Percentiles rank a stretch among this genome's conserved stretches.
Evolutionary conservation across 495 filamentous ascomycete genomes (phyloP).

Genomic region (Hyphodiscus hymeniophilus): DNA sequence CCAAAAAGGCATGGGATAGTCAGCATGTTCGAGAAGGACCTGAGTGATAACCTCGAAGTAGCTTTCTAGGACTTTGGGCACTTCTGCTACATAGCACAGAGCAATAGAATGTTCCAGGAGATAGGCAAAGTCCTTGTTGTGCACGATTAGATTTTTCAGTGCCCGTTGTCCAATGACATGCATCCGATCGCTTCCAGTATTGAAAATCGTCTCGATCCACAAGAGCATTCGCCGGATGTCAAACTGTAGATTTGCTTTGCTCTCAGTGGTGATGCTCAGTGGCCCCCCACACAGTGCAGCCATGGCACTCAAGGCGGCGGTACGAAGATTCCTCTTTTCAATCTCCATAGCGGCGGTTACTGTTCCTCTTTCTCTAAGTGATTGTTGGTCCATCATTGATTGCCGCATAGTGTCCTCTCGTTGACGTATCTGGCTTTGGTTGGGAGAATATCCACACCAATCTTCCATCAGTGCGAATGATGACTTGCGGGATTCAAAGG

Average conservation of each 20-base stretch:
- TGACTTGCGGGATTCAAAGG: slow-evolving; percentile 89
- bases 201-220: slow-evolving; percentile 94
- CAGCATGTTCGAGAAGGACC: slow-evolving; percentile 69
- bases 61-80: slow-evolving; percentile 79
- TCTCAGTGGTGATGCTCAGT: slow-evolving; percentile 78
- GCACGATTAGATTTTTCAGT: slow-evolving; percentile 80
- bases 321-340: slow-evolving; percentile 85
- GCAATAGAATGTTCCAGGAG: slow-evolving; percentile 81
- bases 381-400: slow-evolving; percentile 58
- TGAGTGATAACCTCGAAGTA: slow-evolving; percentile 91
- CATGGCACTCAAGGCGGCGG: slow-evolving; percentile 91
- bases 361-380: slow-evolving; percentile 58
- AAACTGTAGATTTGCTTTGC: slow-evolving; percentile 74
- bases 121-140: slow-evolving; percentile 79
- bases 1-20: slow-evolving; percentile 83
- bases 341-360: slow-evolving; percentile 89
- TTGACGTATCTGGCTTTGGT: slow-evolving; percentile 71
- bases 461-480: slow-evolving; percentile 96
- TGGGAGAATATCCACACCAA: slow-evolving; percentile 96
- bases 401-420: slow-evolving; percentile 85
- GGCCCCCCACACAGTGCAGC: slow-evolving; percentile 89
- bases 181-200: slow-evolving; percentile 75
- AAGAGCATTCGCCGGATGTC: slow-evolving; percentile 85
- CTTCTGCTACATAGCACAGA: slow-evolving; percentile 73
- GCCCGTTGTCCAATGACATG: slow-evolving; percentile 88